phyloP scores from a whole-genome alignment of 2,329 filamentous ascomycete genomes.

The Botrytis hyacinthi region DNA sequence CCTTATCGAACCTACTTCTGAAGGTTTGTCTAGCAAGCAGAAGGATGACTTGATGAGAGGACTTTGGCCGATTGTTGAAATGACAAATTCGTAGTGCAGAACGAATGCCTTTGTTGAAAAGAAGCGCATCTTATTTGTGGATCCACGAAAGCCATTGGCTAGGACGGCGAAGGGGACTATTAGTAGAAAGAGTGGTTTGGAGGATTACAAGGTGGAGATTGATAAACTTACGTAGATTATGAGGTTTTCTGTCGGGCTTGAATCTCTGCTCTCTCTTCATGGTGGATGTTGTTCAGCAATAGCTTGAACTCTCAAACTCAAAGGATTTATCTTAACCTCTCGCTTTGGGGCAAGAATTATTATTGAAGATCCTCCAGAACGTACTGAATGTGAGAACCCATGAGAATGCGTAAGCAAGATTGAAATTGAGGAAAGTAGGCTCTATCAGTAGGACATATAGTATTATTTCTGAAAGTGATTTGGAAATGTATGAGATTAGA shows the following conservation, averaged over 20 bases:
- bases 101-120: not conserved
- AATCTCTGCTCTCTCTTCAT: not conserved
- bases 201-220: not conserved
- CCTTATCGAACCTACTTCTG: not conserved
- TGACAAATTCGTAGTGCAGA: not conserved
- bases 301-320: not conserved
- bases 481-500: not conserved
- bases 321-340: not conserved
- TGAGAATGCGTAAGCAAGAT: not conserved
- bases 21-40: not conserved
- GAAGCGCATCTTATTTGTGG: not conserved
- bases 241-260: not conserved
- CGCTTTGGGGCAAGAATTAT: not conserved
- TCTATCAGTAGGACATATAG: not conserved
- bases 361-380: not conserved
- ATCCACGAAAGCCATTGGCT: not conserved
- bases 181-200: not conserved
- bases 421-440: not conserved
- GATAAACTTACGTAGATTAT: not conserved
- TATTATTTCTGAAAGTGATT: not conserved
- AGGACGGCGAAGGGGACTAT: not conserved
- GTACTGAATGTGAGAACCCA: not conserved
- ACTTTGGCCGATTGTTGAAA: not conserved
- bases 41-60: not conserved
- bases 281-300: not conserved